phyloP scores from a whole-genome alignment of 345 rosid species.

The Passiflora organensis region DNA sequence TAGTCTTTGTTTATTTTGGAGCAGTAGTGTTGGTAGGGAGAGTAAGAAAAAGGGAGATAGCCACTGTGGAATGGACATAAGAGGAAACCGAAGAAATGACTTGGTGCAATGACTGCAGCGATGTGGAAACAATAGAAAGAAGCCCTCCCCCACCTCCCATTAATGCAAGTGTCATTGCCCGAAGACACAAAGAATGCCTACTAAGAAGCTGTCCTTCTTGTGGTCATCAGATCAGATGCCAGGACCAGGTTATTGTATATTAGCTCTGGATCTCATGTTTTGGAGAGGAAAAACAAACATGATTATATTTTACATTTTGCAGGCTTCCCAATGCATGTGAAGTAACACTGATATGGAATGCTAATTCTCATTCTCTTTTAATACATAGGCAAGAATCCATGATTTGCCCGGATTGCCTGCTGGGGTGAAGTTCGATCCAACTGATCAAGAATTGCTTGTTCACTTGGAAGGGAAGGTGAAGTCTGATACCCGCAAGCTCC shows the following conservation, averaged over 20 bases:
- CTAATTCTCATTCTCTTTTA: not conserved
- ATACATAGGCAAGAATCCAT: slow-evolving; percentile 56
- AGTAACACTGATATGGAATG: not conserved
- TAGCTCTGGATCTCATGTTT: too few relatives aligned
- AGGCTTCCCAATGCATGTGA: too few relatives aligned
- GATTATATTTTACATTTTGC: too few relatives aligned
- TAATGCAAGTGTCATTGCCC: slow-evolving; percentile 12
- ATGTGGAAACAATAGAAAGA: slow-evolving; percentile 57
- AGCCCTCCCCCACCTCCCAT: slow-evolving; percentile 29
- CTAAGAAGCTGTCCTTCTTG: slow-evolving; percentile 78
- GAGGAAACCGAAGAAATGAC: slow-evolving; percentile 41
- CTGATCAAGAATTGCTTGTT: slow-evolving; percentile 91
- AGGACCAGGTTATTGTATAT: slow-evolving; percentile 43
- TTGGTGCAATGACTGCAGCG: slow-evolving; percentile 84
- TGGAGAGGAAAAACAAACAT: too few relatives aligned
- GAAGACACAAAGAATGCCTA: slow-evolving; percentile 29
- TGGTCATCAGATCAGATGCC: slow-evolving; percentile 74
- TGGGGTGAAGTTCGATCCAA: slow-evolving; percentile 97
- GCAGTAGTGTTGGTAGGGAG: slow-evolving; percentile 10
- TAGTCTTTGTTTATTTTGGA: slow-evolving; percentile 32
- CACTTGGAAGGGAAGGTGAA: slow-evolving; percentile 90
- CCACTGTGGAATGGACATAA: slow-evolving; percentile 27
- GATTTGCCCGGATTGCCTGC: slow-evolving; percentile 95
- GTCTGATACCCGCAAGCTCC: slow-evolving; percentile 63
- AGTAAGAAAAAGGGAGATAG: slow-evolving; percentile 8